phyloP scores from a whole-genome alignment of 116 monocot genomes.

The Zostera marina region DNA sequence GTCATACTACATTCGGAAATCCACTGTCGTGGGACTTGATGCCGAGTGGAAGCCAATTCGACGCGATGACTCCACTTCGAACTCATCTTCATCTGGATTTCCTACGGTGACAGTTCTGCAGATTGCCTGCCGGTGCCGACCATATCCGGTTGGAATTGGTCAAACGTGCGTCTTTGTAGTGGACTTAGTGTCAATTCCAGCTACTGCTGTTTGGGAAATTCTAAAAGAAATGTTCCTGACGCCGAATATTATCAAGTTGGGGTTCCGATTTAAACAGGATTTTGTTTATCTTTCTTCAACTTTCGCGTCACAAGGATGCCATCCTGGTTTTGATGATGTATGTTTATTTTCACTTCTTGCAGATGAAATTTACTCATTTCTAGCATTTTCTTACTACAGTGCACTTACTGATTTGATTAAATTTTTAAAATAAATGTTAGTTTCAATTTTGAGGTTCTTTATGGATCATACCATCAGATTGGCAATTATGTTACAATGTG shows the following conservation, averaged over 20 bases:
- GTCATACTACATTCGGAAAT: conserved; percentile 24
- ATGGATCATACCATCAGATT: too few relatives aligned
- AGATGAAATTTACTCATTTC: background rate
- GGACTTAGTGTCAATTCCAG: conserved; percentile 51
- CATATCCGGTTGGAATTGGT: background rate
- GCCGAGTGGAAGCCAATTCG: conserved; percentile 86
- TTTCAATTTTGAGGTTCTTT: too few relatives aligned
- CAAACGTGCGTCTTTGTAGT: conserved; percentile 51
- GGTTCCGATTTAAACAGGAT: conserved; percentile 94
- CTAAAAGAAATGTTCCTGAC: conserved; percentile 54
- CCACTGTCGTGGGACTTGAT: conserved; percentile 60
- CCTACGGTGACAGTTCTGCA: conserved; percentile 80
- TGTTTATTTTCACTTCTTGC: background rate
- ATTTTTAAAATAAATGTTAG: background rate
- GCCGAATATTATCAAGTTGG: conserved; percentile 54
- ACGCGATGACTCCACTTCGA: background rate
- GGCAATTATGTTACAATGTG: too few relatives aligned
- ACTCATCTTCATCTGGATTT: conserved; percentile 12
- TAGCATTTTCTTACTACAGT: background rate
- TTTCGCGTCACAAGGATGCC: conserved; percentile 38
- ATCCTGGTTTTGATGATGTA: conserved; percentile 61
- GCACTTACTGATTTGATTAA: conserved; percentile 1
- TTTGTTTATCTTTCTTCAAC: conserved; percentile 71
- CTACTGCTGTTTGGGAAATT: conserved; percentile 26
- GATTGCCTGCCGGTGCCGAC: conserved; percentile 50